These are phyloP conservation scores for Xenosphaeropsis pyriputrescens DNA, from an alignment of 2,329 filamentous ascomycete genomes.

Conservation along the genomic window DNA sequence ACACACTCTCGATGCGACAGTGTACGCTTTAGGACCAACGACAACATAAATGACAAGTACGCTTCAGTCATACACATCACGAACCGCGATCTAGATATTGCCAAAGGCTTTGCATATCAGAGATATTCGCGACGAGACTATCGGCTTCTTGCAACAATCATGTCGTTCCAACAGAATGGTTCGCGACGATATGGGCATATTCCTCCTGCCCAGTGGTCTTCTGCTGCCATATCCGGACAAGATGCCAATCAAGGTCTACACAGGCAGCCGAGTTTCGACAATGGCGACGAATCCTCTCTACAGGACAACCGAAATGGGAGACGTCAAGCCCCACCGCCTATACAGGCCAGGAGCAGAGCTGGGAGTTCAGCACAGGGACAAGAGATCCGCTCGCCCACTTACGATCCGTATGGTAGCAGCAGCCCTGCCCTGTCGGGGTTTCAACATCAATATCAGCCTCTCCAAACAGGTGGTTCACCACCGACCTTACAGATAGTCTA, in stretches of 20 bases:
- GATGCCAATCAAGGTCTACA: constrained; percentile 20
- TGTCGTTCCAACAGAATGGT: constrained; percentile 47
- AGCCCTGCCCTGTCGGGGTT: constrained; percentile 25
- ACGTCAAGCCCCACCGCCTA: constrained; percentile 15
- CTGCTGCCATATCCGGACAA: constrained; percentile 23
- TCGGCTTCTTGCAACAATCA: constrained; percentile 13
- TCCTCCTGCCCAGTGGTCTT: constrained; percentile 47
- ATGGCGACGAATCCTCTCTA: constrained; percentile 54
- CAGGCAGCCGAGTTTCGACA: constrained; percentile 59
- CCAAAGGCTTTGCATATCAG: no score
- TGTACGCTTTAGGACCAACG: no score
- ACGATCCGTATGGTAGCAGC: constrained; percentile 11
- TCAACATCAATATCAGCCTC: constrained; percentile 35
- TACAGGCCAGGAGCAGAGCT: constrained; percentile 11
- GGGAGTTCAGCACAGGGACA: constrained; percentile 6
- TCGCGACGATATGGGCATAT: constrained; percentile 52
- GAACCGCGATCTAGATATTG: no score
- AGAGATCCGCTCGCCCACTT: constrained; percentile 12
- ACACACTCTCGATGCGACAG: no score
- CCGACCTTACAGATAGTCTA: constrained; percentile 31
- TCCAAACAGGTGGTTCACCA: constrained; percentile 17
- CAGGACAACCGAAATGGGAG: constrained; percentile 21
- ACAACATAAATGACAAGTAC: no score
- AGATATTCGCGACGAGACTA: no score
- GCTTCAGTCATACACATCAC: no score